Conservation (phyloP, 2,329 filamentous ascomycete species). For the Cadophora sp. region DNA sequence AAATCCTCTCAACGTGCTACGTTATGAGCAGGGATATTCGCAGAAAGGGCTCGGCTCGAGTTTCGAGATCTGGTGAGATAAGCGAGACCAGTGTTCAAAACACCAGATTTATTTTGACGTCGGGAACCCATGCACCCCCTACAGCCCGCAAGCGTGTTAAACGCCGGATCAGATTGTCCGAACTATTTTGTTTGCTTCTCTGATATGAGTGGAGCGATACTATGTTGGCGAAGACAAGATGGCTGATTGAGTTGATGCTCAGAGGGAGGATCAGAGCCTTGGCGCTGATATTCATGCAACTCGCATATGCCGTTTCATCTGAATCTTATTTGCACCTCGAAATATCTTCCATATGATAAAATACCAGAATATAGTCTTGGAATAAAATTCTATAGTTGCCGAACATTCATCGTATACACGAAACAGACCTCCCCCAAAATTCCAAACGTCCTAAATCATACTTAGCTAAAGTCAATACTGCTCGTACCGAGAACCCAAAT, state of each 20-base stretch:
- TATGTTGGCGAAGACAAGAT: neutral
- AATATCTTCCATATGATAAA: neutral
- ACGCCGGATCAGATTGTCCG: neutral
- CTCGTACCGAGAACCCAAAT: too few relatives aligned
- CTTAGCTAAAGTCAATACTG: too few relatives aligned
- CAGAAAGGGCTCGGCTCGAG: neutral
- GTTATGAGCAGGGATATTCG: neutral
- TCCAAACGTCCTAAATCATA: too few relatives aligned
- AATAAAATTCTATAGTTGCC: too few relatives aligned
- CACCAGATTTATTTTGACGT: neutral
- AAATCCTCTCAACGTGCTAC: neutral
- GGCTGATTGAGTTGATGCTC: neutral
- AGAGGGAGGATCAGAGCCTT: neutral
- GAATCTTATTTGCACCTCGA: neutral
- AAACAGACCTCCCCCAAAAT: too few relatives aligned
- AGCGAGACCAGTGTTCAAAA: neutral
- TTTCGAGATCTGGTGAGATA: conserved; percentile 2
- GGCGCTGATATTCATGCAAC: neutral
- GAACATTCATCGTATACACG: too few relatives aligned
- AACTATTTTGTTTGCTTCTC: neutral
- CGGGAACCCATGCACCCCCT: neutral
- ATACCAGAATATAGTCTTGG: too few relatives aligned
- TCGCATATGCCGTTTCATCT: neutral
- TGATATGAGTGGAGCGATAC: neutral
- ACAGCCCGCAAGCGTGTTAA: neutral